These are phyloP conservation scores for Phlebiopsis gigantea DNA, from an alignment of 768 basidiomycete genomes.

Conservation along the genomic window DNA sequence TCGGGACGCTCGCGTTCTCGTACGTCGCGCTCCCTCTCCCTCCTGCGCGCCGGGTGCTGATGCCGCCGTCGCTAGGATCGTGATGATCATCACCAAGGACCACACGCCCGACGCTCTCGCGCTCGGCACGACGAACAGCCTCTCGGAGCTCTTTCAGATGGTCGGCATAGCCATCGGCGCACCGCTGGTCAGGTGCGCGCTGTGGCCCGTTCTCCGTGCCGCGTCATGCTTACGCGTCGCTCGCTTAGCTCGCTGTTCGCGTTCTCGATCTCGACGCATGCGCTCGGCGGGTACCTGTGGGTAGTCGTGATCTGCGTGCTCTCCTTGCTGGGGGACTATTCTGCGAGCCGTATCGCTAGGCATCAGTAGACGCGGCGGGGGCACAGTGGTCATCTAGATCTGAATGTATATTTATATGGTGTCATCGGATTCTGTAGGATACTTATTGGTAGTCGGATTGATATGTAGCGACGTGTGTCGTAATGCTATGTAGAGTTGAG, in stretches of 20 bases:
- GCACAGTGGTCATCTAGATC: no score
- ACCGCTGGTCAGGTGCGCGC: constrained; percentile 20
- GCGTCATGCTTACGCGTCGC: neutral
- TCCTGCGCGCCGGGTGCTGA: neutral
- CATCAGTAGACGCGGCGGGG: constrained; percentile 17
- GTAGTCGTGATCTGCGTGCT: constrained; percentile 18
- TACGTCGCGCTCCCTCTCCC: constrained; percentile 27
- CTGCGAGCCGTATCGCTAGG: constrained; percentile 17
- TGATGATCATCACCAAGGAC: constrained; percentile 29
- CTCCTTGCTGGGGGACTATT: constrained; percentile 14
- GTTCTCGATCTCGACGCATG: constrained; percentile 17
- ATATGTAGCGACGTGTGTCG: neutral
- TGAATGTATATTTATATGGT: no score
- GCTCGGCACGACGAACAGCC: constrained; percentile 27
- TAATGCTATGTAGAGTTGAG: neutral
- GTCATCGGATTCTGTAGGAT: no score
- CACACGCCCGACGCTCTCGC: constrained; percentile 23
- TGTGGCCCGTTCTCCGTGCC: neutral
- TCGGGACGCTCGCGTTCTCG: constrained; percentile 49
- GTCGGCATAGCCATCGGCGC: constrained; percentile 24
- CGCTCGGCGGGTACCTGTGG: constrained; percentile 24
- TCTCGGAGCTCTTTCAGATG: constrained; percentile 29
- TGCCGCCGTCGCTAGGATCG: constrained; percentile 14
- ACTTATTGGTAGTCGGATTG: neutral
- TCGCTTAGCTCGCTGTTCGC: constrained; percentile 22